Evolutionary conservation across 2,329 filamentous ascomycete species (phyloP).

Genomic region (Aspergillus uvarum): DNA sequence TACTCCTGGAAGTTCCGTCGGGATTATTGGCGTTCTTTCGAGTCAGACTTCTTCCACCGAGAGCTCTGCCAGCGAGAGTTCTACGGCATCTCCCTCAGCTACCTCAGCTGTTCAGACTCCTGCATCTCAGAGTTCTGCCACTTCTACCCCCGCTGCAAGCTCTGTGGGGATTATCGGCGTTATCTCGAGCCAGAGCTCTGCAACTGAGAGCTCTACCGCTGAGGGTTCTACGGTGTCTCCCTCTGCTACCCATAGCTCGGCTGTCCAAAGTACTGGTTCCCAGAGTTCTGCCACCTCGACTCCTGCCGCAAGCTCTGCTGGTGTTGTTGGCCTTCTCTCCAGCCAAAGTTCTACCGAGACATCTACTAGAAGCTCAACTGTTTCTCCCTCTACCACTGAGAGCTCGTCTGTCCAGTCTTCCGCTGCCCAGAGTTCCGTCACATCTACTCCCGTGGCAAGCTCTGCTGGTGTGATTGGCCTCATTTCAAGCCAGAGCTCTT

Average conservation of each 20-base stretch:
- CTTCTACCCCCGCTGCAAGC: slow-evolving; percentile 1
- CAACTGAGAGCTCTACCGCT: background rate
- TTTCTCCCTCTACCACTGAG: no score
- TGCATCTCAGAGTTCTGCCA: background rate
- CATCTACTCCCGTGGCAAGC: background rate
- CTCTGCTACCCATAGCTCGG: no score
- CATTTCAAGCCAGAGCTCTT: background rate
- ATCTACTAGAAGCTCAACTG: no score
- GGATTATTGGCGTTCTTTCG: background rate
- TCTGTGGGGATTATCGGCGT: background rate
- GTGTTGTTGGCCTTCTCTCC: no score
- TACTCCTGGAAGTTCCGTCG: background rate
- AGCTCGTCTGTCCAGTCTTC: background rate
- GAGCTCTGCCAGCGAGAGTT: background rate
- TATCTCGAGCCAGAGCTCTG: slow-evolving; percentile 1
- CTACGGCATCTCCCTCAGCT: background rate
- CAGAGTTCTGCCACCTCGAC: no score
- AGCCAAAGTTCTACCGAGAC: no score
- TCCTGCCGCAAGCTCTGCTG: no score
- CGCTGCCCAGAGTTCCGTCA: background rate
- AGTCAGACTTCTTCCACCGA: background rate
- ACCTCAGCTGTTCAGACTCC: background rate
- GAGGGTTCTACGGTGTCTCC: no score
- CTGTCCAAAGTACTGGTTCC: no score
- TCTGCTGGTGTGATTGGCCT: background rate